phyloP scores from a whole-genome alignment of 2,329 filamentous ascomycete genomes.

The Bisporella sp. region DNA sequence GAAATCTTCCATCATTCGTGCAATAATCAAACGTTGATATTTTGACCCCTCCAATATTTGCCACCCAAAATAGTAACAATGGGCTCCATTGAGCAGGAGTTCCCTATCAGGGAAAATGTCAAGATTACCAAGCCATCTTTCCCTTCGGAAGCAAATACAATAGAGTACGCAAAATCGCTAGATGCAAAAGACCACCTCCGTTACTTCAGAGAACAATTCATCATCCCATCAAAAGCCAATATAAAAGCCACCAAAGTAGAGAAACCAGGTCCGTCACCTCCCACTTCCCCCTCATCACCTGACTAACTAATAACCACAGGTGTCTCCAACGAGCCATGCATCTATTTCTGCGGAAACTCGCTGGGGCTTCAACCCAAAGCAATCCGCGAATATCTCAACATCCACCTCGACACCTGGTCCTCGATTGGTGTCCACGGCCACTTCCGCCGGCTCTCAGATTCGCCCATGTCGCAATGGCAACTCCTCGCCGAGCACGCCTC shows the following conservation, averaged over 20 bases:
- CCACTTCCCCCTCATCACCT: conserved; percentile 4
- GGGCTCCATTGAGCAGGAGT: conserved; percentile 19
- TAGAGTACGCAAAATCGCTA: conserved; percentile 44
- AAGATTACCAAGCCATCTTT: conserved; percentile 33
- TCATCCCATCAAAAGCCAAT: conserved; percentile 68
- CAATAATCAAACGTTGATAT: no score
- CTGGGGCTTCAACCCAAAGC: conserved; percentile 74
- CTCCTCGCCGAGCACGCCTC: conserved; percentile 72
- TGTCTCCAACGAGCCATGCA: conserved; percentile 37
- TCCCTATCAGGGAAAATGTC: conserved; percentile 3
- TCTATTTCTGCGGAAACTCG: conserved; percentile 88
- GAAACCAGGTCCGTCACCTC: conserved; percentile 23
- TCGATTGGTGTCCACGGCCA: conserved; percentile 80
- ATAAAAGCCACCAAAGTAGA: conserved; percentile 55
- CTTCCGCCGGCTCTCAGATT: conserved; percentile 62
- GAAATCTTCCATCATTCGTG: no score
- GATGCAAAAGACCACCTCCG: conserved; percentile 55
- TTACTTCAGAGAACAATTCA: conserved; percentile 62
- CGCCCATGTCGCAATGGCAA: conserved; percentile 65
- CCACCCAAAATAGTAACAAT: conserved; percentile 9
- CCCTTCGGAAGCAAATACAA: conserved; percentile 38
- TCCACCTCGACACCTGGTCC: conserved; percentile 77
- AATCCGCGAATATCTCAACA: conserved; percentile 56
- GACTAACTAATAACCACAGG: conserved; percentile 14
- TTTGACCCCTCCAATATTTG: no score